Evolutionary conservation across 805 yeast species (phyloP).

Genomic region (Pichia nakasei): DNA sequence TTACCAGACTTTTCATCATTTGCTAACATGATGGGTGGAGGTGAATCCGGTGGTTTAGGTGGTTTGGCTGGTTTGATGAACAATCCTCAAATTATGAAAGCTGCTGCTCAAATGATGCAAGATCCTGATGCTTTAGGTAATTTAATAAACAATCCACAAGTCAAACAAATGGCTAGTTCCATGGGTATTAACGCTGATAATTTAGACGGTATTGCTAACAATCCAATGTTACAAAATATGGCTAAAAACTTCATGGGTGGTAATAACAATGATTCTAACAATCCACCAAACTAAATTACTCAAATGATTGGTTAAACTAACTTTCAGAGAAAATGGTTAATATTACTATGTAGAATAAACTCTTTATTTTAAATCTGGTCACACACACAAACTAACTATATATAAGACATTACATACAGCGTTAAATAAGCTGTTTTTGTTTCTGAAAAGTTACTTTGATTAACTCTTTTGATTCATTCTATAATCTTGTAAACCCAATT

Average conservation of each 20-base stretch:
- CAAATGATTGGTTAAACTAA: no score
- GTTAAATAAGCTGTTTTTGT: no score
- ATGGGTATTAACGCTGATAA: constrained; percentile 58
- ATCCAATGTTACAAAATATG: constrained; percentile 68
- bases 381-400: no score
- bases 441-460: no score
- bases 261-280: no score
- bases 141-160: constrained; percentile 82
- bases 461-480: not conserved
- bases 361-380: not conserved
- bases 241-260: constrained; percentile 66
- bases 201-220: constrained; percentile 64
- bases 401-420: no score
- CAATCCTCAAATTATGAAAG: constrained; percentile 83
- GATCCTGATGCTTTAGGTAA: constrained; percentile 70
- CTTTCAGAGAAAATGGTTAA: no score
- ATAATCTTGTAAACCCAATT: constrained; percentile 6
- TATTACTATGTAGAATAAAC: no score
- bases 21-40: constrained; percentile 50
- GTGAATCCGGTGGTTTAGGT: constrained; percentile 59
- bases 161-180: constrained; percentile 76
- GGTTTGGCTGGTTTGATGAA: constrained; percentile 65
- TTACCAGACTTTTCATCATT: constrained; percentile 66
- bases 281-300: no score
- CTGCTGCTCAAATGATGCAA: constrained; percentile 82